Evolutionary conservation across 306 rosid genomes (phyloP), one percentile per base, ranked within the genome.

Genomic region (Vigna radiata): DNA sequence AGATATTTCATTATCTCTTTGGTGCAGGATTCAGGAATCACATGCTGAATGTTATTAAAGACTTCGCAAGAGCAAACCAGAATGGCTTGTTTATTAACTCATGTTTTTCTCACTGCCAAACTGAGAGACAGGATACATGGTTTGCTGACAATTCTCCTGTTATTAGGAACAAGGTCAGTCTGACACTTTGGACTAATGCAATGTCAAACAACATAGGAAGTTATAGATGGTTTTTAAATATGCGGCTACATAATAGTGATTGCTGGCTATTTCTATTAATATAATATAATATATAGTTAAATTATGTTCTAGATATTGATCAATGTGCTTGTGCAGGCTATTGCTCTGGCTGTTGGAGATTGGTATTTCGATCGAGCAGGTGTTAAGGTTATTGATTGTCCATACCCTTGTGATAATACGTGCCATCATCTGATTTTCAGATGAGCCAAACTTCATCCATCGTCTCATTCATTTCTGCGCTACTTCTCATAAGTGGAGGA

Each of bases 41-140:
- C 84, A 95, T 95, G 97, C 76, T 95, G 75, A 79, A 88, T 56
- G 81, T 79, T 16, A 56, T 95, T 9, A 82, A 31, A 66, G 83
- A 52, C n/a, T 90, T 95, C 78, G 84, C 98, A 33, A 61, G 31
- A 64, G 88, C 91, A 62, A 82, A 54, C 2, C 60, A 75, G 66
- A 90, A 95, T 77, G 98, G 98, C 56, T 65, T 95, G 69, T 95
- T 87, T 69, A 88, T 92, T 73, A 95, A 95, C 77, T 92, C 97
- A 1, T 90, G 97, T 77, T 92, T 95, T 85, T 87, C 97, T 60
- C 99, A 95, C 72, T 95, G 97, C 90, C 99, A 95, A 88, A 67
- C 87, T 6, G 99, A 92, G 90, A 87, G 97, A 77, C 99, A 84
- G 72, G 99, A 92, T 63, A 95, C 97, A 52, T 95, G 99, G 99